Percentiles rank a stretch among this genome's conserved stretches.
Conservation (phyloP, 2,329 filamentous ascomycete genomes). For the Acephala macrosclerotiorum region DNA sequence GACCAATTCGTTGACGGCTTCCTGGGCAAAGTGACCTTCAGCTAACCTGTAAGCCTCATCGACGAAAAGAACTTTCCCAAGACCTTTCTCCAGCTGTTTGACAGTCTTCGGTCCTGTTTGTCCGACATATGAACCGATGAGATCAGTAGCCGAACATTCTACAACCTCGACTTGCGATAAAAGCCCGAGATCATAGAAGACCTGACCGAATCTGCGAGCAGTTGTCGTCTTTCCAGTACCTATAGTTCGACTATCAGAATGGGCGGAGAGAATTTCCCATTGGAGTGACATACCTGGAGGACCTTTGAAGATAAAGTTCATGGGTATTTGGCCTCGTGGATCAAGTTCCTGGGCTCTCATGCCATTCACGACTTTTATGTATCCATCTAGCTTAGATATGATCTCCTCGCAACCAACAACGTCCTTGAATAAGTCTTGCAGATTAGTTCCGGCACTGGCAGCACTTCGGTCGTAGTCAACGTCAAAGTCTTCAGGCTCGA, state of each 20-base stretch:
- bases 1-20: slow-evolving; percentile 78
- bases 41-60: slow-evolving; percentile 63
- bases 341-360: slow-evolving; percentile 55
- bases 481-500: slow-evolving; percentile 55
- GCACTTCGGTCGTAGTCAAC: slow-evolving; percentile 53
- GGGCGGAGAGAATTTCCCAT: not conserved
- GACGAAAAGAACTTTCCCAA: slow-evolving; percentile 62
- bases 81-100: slow-evolving; percentile 56
- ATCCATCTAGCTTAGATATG: slow-evolving; percentile 54
- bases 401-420: slow-evolving; percentile 58
- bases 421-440: slow-evolving; percentile 54
- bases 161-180: slow-evolving; percentile 63
- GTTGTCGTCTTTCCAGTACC: slow-evolving; percentile 75
- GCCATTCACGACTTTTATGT: slow-evolving; percentile 51
- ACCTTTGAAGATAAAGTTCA: slow-evolving; percentile 64
- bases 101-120: slow-evolving; percentile 72
- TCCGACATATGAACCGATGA: slow-evolving; percentile 71
- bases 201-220: slow-evolving; percentile 76
- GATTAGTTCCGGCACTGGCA: slow-evolving; percentile 48
- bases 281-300: slow-evolving; percentile 45
- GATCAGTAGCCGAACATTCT: slow-evolving; percentile 69
- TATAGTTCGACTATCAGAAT: not conserved
- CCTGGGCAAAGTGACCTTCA: slow-evolving; percentile 54
- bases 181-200: slow-evolving; percentile 78
- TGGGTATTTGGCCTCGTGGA: slow-evolving; percentile 57